Percentiles rank a stretch among this genome's conserved stretches.
Evolutionary conservation across 352 stramenopile species (phyloP).

Genomic region (Phytopythium aichiense): DNA sequence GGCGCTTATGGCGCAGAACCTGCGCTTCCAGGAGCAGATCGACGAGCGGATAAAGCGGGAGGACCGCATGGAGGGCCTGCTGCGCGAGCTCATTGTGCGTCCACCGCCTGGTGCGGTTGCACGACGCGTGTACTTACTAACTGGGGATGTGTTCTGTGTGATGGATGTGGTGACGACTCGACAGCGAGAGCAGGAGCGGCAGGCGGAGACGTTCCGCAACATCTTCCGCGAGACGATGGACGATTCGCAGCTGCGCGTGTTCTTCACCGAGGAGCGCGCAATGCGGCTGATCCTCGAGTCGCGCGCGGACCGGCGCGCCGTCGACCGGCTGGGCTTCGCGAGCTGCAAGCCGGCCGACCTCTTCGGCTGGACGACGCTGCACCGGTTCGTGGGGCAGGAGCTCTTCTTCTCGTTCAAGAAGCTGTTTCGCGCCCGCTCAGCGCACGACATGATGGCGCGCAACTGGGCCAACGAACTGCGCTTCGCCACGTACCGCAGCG

Average conservation of each 20-base stretch:
- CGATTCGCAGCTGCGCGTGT: conserved; percentile 4
- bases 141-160: no score
- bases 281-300: conserved; percentile 42
- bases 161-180: not conserved
- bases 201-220: conserved; percentile 19
- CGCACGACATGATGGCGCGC: conserved; percentile 30
- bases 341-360: conserved; percentile 20
- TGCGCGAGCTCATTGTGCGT: conserved; percentile 34
- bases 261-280: conserved; percentile 22
- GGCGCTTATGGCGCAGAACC: conserved; percentile 39
- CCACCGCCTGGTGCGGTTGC: not conserved
- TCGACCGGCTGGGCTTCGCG: conserved; percentile 37
- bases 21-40: conserved; percentile 39
- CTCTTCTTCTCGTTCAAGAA: conserved; percentile 51
- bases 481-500: conserved; percentile 38
- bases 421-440: conserved; percentile 28
- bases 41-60: conserved; percentile 43
- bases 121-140: not conserved
- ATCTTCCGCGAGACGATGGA: conserved; percentile 18
- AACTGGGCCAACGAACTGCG: conserved; percentile 44
- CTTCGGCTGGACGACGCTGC: conserved; percentile 47
- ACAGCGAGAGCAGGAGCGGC: conserved; percentile 18
- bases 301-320: conserved; percentile 21
- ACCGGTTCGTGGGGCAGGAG: conserved; percentile 28
- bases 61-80: conserved; percentile 51